These are phyloP conservation scores for Boletus barrowsii DNA, from an alignment of 768 basidiomycete species.

Conservation along the genomic window DNA sequence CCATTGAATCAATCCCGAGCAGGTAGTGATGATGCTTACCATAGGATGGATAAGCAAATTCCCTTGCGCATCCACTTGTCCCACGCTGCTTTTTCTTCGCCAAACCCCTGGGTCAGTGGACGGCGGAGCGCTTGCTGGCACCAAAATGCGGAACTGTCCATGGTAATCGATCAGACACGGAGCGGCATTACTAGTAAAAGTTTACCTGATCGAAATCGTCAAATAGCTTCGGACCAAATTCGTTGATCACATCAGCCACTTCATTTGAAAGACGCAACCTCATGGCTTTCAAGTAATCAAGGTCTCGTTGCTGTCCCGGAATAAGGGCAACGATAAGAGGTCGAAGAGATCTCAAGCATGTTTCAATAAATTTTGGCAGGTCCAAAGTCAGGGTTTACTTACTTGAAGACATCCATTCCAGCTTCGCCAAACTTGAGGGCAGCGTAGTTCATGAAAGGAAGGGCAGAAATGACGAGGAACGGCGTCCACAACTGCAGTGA, in stretches of 20 bases:
- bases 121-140: constrained; percentile 79
- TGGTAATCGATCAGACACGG: constrained; percentile 1
- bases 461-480: constrained; percentile 62
- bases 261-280: constrained; percentile 78
- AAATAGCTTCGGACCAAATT: constrained; percentile 84
- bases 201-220: constrained; percentile 82
- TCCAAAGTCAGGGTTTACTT: constrained; percentile 28
- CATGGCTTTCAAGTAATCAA: constrained; percentile 72
- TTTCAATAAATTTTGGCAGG: constrained; percentile 5
- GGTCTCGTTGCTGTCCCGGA: constrained; percentile 82
- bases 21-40: constrained; percentile 34
- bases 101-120: constrained; percentile 74
- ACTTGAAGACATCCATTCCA: constrained; percentile 97
- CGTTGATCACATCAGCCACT: constrained; percentile 78
- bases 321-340: constrained; percentile 85
- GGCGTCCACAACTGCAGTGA: constrained; percentile 74
- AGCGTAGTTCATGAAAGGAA: constrained; percentile 89
- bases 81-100: constrained; percentile 75
- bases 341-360: constrained; percentile 69
- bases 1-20: neutral
- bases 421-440: constrained; percentile 98
- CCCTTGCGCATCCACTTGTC: constrained; percentile 83
- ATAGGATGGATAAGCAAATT: constrained; percentile 86
- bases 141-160: constrained; percentile 68
- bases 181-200: constrained; percentile 1